Evolutionary conservation across 148 eudicot genomes (phyloP).

Genomic region (Cornus suecica): DNA sequence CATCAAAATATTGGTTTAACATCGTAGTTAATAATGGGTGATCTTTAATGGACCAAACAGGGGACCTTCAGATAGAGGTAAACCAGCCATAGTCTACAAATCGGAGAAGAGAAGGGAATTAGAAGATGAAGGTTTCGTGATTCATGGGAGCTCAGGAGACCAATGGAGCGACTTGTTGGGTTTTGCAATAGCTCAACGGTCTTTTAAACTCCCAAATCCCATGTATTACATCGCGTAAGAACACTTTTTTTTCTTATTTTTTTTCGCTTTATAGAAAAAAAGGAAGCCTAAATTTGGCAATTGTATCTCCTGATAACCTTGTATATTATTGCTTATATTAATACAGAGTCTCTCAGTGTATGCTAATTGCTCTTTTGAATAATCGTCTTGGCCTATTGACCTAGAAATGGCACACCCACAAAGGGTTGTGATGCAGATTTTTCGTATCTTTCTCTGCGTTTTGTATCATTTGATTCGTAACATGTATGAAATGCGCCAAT

Average conservation of each 20-base stretch:
- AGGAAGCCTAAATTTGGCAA: not conserved
- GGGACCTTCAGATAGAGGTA: slow-evolving; percentile 50
- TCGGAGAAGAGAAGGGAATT: slow-evolving; percentile 72
- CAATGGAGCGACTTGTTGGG: slow-evolving; percentile 93
- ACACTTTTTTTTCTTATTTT: no score
- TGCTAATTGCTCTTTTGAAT: not conserved
- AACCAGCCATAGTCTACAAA: slow-evolving; percentile 57
- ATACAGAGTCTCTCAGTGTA: not conserved
- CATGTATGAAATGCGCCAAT: no score
- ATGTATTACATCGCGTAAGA: slow-evolving; percentile 71
- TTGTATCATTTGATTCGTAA: no score
- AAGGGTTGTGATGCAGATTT: no score
- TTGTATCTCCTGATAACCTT: not conserved
- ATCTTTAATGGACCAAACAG: slow-evolving; percentile 29
- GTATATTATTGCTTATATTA: not conserved
- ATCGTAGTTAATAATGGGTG: not conserved
- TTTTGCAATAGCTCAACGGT: slow-evolving; percentile 55
- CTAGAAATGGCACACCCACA: no score
- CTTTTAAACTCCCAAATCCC: slow-evolving; percentile 88
- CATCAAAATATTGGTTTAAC: not conserved
- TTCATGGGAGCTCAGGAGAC: slow-evolving; percentile 84
- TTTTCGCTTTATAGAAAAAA: not conserved
- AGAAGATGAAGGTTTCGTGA: slow-evolving; percentile 57
- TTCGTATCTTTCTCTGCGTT: no score
- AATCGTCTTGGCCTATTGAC: not conserved